Evolutionary conservation across 164 flowering plant genomes (phyloP).

Genomic region (Sextonia rubra): DNA sequence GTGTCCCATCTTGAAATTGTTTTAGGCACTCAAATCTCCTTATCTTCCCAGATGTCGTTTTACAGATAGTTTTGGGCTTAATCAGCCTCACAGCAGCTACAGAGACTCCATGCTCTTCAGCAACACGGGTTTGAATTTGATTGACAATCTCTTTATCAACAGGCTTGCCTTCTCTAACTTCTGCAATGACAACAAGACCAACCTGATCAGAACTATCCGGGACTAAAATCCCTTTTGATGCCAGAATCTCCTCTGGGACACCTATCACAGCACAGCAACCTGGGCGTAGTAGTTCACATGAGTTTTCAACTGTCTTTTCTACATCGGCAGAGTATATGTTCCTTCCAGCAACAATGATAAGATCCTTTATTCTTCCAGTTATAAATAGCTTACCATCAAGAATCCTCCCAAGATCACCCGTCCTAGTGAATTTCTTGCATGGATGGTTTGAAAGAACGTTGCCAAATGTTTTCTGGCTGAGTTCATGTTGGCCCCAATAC

Average conservation of each 20-base stretch:
- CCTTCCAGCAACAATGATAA: slow-evolving; percentile 73
- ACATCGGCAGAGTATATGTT: slow-evolving; percentile 75
- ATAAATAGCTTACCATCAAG: slow-evolving; percentile 60
- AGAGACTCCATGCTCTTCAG: slow-evolving; percentile 72
- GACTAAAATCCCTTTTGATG: slow-evolving; percentile 51
- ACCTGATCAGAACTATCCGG: slow-evolving; percentile 65
- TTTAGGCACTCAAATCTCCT: slow-evolving; percentile 75
- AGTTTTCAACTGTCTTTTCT: slow-evolving; percentile 72
- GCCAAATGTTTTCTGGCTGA: slow-evolving; percentile 48
- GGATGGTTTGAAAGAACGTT: slow-evolving; percentile 39
- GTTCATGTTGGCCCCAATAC: slow-evolving; percentile 68
- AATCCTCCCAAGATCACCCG: slow-evolving; percentile 72
- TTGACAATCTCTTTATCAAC: slow-evolving; percentile 39
- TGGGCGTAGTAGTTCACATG: slow-evolving; percentile 59
- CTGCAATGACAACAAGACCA: slow-evolving; percentile 77
- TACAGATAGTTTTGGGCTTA: slow-evolving; percentile 62
- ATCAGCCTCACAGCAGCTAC: slow-evolving; percentile 59
- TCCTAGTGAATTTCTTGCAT: slow-evolving; percentile 48
- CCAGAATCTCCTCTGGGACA: slow-evolving; percentile 63
- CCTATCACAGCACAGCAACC: slow-evolving; percentile 87
- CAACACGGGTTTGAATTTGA: slow-evolving; percentile 48
- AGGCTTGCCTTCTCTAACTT: slow-evolving; percentile 62
- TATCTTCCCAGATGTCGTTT: slow-evolving; percentile 82
- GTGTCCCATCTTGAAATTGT: slow-evolving; percentile 57
- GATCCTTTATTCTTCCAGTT: slow-evolving; percentile 85